Base-by-base conservation (phyloP, 768 basidiomycete species). In the Neoboletus brunneissimus region DNA sequence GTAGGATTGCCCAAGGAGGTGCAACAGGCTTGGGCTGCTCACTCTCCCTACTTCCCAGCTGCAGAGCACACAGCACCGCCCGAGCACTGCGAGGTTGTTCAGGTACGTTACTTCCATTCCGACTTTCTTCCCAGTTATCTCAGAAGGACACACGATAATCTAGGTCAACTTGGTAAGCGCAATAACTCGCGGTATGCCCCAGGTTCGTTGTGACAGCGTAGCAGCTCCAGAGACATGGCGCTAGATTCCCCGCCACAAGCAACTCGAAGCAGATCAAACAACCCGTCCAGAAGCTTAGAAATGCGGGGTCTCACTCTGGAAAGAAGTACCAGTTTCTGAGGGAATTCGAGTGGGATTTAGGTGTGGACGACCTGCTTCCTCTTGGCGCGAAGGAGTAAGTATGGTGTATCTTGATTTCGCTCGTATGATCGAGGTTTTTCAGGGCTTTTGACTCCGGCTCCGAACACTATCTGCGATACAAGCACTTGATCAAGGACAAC, bases 141-240 rank as follows among this genome's bases (percentile, higher is more conserved):
- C 12, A 35, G 8, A 25, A 13, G 1, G 10, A n/a, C 16, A 29
- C 40, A 0, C 8, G 12, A 16, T 25, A 4, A 42, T 44, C 16
- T 40, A 71, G 70, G 70, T 70, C 11, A 64, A 73, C 53, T 52
- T 72, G 59, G 70, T 72, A 54, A n/a, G 72, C n/a, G n/a, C n/a
- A n/a, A n/a, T 55, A 12, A 20, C 15, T 4, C n/a, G 31, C 25
- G 13, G 3, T 7, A 5, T 18, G n/a, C 18, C 11, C n/a, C 20
- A n/a, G 22, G n/a, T 18, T 37, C 35, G n/a, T 53, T 22, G 11
- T 57, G 35, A 70, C 53, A 7, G 20, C 12, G 23, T 31, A 34
- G 16, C 29, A 92, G 90, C 74, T 94, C 10, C 87, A 92, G 71
- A 78, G 91, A 12, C 91, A 94, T 64, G 91, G 90, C 3, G 83